Percentiles rank a stretch among this genome's conserved stretches.
Conservation (phyloP, 164 flowering plant genomes). For the Taxillus chinensis region DNA sequence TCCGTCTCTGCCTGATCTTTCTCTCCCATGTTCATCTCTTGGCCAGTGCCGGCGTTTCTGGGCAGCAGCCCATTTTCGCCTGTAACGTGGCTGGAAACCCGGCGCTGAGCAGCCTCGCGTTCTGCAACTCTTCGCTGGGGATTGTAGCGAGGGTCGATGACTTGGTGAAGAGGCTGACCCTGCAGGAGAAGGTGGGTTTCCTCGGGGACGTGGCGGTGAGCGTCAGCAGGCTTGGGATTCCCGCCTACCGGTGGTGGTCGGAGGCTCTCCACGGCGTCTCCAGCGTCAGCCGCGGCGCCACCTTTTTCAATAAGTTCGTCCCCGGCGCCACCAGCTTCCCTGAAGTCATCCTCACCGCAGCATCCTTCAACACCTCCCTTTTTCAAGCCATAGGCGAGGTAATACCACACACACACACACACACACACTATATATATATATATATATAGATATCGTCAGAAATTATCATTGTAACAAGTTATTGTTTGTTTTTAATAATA, state of each 20-base stretch:
- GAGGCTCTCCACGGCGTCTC: slow-evolving; percentile 62
- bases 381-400: slow-evolving; percentile 67
- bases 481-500: too few species aligned
- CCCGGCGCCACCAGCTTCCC: slow-evolving; percentile 74
- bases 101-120: slow-evolving; percentile 1
- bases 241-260: slow-evolving; percentile 71
- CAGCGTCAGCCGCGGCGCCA: slow-evolving; percentile 44
- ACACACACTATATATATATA: too few species aligned
- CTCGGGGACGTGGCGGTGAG: slow-evolving; percentile 51
- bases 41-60: too few species aligned
- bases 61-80: not conserved
- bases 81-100: not conserved
- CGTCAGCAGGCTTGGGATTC: slow-evolving; percentile 48
- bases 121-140: slow-evolving; percentile 30
- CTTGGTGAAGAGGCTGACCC: slow-evolving; percentile 35
- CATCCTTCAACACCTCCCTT: slow-evolving; percentile 47
- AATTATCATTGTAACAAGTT: too few species aligned
- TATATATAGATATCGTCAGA: too few species aligned
- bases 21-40: too few species aligned
- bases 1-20: too few species aligned
- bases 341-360: slow-evolving; percentile 64
- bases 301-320: slow-evolving; percentile 35
- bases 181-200: slow-evolving; percentile 37
- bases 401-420: not conserved
- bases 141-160: slow-evolving; percentile 36